Conservation (phyloP, 768 basidiomycete genomes). For the Asterophora lycoperdoides region DNA sequence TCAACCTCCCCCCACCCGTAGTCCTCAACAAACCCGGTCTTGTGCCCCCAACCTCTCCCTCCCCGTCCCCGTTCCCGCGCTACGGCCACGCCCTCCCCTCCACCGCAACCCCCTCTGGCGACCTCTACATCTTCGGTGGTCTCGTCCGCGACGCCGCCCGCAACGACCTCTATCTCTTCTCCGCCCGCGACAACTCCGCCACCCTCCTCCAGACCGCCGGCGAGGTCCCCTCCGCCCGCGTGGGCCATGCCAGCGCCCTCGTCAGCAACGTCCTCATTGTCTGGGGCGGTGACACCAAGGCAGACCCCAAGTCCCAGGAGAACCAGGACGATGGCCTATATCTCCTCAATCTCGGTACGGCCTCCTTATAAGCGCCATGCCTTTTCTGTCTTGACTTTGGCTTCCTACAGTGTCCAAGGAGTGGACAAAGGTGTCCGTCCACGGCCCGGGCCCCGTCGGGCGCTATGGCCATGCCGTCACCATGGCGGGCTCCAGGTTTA, state of each 20-base stretch:
- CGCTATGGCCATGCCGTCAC: slow-evolving; percentile 95
- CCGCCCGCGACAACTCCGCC: slow-evolving; percentile 72
- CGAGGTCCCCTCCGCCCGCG: slow-evolving; percentile 81
- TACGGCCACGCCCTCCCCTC: slow-evolving; percentile 93
- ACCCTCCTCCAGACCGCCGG: slow-evolving; percentile 84
- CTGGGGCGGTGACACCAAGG: slow-evolving; percentile 98
- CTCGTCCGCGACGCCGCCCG: slow-evolving; percentile 86
- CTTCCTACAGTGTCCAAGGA: slow-evolving; percentile 72
- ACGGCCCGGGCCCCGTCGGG: slow-evolving; percentile 76
- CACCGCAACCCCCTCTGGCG: slow-evolving; percentile 71
- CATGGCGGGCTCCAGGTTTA: slow-evolving; percentile 88
- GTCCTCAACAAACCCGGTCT: slow-evolving; percentile 61
- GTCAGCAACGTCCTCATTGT: slow-evolving; percentile 95
- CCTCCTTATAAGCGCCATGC: neutral
- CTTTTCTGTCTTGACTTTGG: slow-evolving; percentile 1
- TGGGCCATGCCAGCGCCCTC: slow-evolving; percentile 95
- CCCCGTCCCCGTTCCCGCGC: slow-evolving; percentile 89
- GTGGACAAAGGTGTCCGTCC: slow-evolving; percentile 85
- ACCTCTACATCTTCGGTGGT: slow-evolving; percentile 95
- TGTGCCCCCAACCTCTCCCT: slow-evolving; percentile 60
- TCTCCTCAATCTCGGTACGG: slow-evolving; percentile 87
- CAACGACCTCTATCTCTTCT: slow-evolving; percentile 93
- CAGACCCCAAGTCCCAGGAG: slow-evolving; percentile 62
- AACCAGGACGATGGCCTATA: slow-evolving; percentile 92
- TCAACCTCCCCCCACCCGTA: slow-evolving; percentile 64